phyloP scores from a whole-genome alignment of 1,139 yeast species.

The Blastobotrys malaysiensis region DNA sequence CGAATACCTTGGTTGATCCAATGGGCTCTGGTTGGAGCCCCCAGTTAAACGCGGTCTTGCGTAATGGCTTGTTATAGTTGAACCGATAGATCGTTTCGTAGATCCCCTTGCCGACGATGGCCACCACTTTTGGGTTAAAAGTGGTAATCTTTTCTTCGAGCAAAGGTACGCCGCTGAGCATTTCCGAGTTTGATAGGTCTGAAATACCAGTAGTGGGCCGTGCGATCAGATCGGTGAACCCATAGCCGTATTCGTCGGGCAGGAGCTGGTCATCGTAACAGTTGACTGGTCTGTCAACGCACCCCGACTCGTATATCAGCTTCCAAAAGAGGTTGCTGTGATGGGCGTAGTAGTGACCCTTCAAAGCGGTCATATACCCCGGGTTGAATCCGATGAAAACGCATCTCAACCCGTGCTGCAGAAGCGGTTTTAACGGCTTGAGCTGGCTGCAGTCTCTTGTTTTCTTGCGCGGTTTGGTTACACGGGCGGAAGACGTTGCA shows the following conservation, averaged over 20 bases:
- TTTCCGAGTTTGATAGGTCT: conserved; percentile 50
- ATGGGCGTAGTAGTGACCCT: conserved; percentile 74
- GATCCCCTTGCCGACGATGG: conserved; percentile 72
- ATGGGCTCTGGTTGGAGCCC: conserved; percentile 42
- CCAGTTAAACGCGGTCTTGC: conserved; percentile 39
- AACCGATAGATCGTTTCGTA: conserved; percentile 56
- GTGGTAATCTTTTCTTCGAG: conserved; percentile 43
- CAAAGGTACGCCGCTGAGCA: conserved; percentile 50
- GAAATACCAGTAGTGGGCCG: conserved; percentile 59
- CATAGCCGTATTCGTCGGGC: conserved; percentile 47
- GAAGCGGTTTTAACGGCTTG: conserved; percentile 35
- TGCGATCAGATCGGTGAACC: conserved; percentile 66
- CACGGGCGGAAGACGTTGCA: no score
- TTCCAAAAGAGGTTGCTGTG: conserved; percentile 67
- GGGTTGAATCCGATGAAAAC: conserved; percentile 75
- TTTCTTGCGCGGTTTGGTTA: neutral
- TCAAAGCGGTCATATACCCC: conserved; percentile 55
- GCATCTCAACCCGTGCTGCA: conserved; percentile 34
- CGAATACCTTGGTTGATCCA: conserved; percentile 38
- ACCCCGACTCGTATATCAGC: conserved; percentile 48
- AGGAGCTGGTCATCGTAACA: conserved; percentile 41
- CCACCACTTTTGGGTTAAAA: conserved; percentile 42
- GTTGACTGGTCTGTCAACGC: conserved; percentile 36
- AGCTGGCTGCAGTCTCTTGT: conserved; percentile 27
- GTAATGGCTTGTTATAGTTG: conserved; percentile 26